These are phyloP conservation scores for Thielaviopsis musarum DNA, from an alignment of 2,329 filamentous ascomycete genomes.

Conservation along the genomic window DNA sequence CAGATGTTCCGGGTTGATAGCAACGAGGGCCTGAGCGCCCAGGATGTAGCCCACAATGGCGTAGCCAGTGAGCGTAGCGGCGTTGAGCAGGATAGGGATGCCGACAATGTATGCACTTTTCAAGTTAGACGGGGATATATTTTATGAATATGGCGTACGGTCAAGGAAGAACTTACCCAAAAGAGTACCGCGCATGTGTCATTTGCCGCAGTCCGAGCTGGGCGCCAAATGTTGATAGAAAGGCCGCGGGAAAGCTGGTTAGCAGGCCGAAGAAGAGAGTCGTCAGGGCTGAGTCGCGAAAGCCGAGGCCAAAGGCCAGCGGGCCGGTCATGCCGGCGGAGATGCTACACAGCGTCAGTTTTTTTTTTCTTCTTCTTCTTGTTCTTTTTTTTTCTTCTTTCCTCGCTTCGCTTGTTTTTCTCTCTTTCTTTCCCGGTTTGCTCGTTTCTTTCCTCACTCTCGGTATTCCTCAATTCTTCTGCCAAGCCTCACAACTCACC, in stretches of 20 bases:
- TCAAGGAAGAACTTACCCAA: conserved; percentile 18
- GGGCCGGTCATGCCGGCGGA: conserved; percentile 29
- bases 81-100: conserved; percentile 23
- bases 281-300: conserved; percentile 26
- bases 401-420: not conserved
- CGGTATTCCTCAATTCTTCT: too few species aligned
- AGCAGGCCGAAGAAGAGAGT: conserved; percentile 30
- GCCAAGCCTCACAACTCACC: conserved; percentile 14
- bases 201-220: conserved; percentile 31
- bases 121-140: too few species aligned
- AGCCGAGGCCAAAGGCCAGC: conserved; percentile 23
- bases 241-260: conserved; percentile 23
- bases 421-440: too few species aligned
- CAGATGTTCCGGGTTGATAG: conserved; percentile 22
- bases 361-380: not conserved
- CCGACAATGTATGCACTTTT: conserved; percentile 14
- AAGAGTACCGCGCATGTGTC: conserved; percentile 26
- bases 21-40: conserved; percentile 26
- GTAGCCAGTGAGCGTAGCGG: conserved; percentile 31
- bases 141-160: not conserved
- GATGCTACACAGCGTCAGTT: conserved; percentile 18
- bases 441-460: too few species aligned
- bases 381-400: not conserved
- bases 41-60: conserved; percentile 30
- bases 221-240: conserved; percentile 25